Conservation (phyloP, 2,329 filamentous ascomycete species). For the Fusarium coicis region DNA sequence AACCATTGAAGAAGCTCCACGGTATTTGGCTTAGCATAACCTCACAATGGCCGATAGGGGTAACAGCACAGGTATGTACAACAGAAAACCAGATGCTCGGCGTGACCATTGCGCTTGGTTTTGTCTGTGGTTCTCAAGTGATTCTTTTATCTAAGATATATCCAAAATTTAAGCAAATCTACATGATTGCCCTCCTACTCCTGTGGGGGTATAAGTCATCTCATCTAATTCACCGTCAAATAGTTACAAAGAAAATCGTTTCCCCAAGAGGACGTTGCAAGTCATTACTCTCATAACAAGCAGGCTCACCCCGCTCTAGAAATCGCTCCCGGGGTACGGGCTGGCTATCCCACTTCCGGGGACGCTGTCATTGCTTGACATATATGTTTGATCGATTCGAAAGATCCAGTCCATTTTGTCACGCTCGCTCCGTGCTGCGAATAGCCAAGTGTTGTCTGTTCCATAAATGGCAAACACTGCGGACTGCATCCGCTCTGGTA, state of each 20-base stretch:
- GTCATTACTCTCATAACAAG: slow-evolving; percentile 42
- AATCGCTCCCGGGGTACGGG: slow-evolving; percentile 49
- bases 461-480: slow-evolving; percentile 96
- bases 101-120: background rate
- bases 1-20: no score
- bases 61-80: background rate
- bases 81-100: background rate
- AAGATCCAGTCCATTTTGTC: slow-evolving; percentile 99
- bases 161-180: slow-evolving; percentile 38
- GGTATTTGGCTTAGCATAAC: background rate
- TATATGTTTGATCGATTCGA: slow-evolving; percentile 85
- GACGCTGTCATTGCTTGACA: slow-evolving; percentile 59
- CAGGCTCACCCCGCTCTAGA: slow-evolving; percentile 30
- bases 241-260: slow-evolving; percentile 45
- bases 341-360: slow-evolving; percentile 52
- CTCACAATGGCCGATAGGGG: background rate
- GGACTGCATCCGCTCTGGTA: slow-evolving; percentile 69
- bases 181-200: slow-evolving; percentile 43
- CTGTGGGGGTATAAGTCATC: slow-evolving; percentile 46
- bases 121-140: slow-evolving; percentile 10
- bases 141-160: slow-evolving; percentile 34
- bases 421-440: slow-evolving; percentile 86
- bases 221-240: slow-evolving; percentile 46
- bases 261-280: slow-evolving; percentile 43
- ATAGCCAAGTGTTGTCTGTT: slow-evolving; percentile 93